Percentiles rank a stretch among this genome's conserved stretches.
These are phyloP conservation scores for Pseudofabraea citricarpa DNA, from an alignment of 2,329 filamentous ascomycete species.

Conservation along the genomic window DNA sequence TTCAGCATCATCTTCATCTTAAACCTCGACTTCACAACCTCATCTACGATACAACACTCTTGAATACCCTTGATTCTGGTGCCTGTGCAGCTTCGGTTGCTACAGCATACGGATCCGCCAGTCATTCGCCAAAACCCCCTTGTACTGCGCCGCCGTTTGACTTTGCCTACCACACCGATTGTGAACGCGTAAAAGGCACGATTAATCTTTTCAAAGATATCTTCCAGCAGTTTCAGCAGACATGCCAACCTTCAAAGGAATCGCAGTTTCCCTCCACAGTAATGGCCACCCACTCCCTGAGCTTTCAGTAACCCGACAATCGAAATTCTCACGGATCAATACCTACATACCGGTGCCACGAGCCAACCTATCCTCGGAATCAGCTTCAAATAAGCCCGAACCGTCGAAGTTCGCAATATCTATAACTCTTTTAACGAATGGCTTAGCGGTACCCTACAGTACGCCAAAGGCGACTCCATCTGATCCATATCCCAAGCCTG, in stretches of 20 bases:
- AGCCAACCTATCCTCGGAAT: slow-evolving; percentile 64
- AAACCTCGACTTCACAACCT: no score
- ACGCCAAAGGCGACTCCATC: slow-evolving; percentile 73
- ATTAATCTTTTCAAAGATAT: no score
- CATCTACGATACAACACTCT: no score
- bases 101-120: slow-evolving; percentile 9
- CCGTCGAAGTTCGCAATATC: slow-evolving; percentile 97
- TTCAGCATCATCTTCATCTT: no score
- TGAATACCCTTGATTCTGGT: slow-evolving; percentile 4
- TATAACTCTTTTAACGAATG: slow-evolving; percentile 88
- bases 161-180: no score
- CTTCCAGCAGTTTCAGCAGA: no score
- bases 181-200: no score
- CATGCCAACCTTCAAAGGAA: slow-evolving; percentile 98
- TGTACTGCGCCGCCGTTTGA: no score
- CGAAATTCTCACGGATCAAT: slow-evolving; percentile 85
- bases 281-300: slow-evolving; percentile 79
- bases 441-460: slow-evolving; percentile 87
- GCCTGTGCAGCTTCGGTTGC: slow-evolving; percentile 20
- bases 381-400: slow-evolving; percentile 70
- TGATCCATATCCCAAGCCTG: slow-evolving; percentile 76
- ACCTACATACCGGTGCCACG: slow-evolving; percentile 96
- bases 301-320: slow-evolving; percentile 92
- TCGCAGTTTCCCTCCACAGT: slow-evolving; percentile 93
- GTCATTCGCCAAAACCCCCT: no score